Base-by-base conservation (phyloP, 176 grass and related monocot genomes). In the Musa schizocarpa region DNA sequence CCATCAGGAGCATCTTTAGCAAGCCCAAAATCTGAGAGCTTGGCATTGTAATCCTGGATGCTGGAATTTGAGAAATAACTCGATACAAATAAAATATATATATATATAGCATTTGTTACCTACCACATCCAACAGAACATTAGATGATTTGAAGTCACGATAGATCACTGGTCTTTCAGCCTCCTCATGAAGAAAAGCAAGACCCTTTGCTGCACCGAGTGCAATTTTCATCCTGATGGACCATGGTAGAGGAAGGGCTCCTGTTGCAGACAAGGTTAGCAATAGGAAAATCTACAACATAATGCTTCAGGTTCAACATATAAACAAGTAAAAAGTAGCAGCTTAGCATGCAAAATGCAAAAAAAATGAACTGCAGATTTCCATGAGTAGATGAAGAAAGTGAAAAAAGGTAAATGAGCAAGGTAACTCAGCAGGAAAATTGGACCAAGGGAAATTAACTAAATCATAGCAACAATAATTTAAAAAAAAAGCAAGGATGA, bases 171-270 rank as follows among this genome's bases (percentile, higher is more conserved):
- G 96, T 56, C 96, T 95, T 89, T 99, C 96, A 54, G 91, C 96
- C 92, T 99, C 96, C 91, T 99, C 96, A 56, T 99, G 96, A 73
- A 99, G 96, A 87, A 99, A 99, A 59, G 96, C 86, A 74, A 99
- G 83, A 66, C 96, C 96, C 77, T 89, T 92, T 21, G 96, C 96
- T 73, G 96, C 96, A 82, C 96, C 96, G 75, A 99, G 88, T 81
- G 96, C 96, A 88, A 99, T 95, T 84, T 88, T 99, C 91, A 99
- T 94, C 85, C 96, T 85, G 62, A 83, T 92, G 54, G 88, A 62
- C 96, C 96, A 99, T 81, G 96, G 88, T 54, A 99, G 88, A 84
- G 96, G 96, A 52, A 92, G 79, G 0, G 91, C 89, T 49, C 92
- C 96, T 99, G 43, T 50, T 56, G 53, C 63, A 71, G n/a, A 76